Evolutionary conservation across 1,284 basidiomycete genomes (phyloP), one percentile per base, ranked within the genome.

Genomic region (Ceratobasidium sp.): DNA sequence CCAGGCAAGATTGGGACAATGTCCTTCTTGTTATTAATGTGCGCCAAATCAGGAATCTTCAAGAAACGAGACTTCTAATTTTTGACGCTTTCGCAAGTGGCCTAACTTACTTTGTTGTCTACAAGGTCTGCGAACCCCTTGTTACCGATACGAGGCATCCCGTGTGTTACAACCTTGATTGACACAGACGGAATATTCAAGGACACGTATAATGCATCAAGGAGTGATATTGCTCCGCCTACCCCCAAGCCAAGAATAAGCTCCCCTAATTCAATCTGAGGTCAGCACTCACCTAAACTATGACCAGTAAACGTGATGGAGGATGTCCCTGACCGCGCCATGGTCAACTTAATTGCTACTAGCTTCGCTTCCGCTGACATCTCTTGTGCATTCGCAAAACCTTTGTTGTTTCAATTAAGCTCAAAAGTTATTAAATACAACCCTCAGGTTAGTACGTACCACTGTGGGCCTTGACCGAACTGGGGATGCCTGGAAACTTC

Each of bases 141-240:
- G 46, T 76, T 76, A 23, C 75, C 75, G 26, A 74, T 73, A 46
- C 89, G 84, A 21, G 74, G 74, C 28, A 55, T 59, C 18, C 74
- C 74, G 30, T 55, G 44, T 21, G 72, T 73, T 28, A 75, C 72
- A 16, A 54, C 52, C 32, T 75, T 75, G 32, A 73, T 66, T 14
- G 58, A 43, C n/a, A 62, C 41, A 5, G 72, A 57, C 11, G 75
- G 75, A 2, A 76, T 41, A 28, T 74, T 69, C 21, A 75, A 23
- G 30, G 46, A 54, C 6, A 76, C 41, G 47, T 72, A 75, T 9
- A 75, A 49, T 1, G 83, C 78, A 75, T 85, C 84, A 18, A 90
- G 79, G 1, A 88, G 81, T 1, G 87, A 80, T 58, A 90, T 79
- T 0, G 88, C 87, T 28, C 83, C 88, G 14, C 83, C 83, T 70